Conservation (phyloP, 2,329 filamentous ascomycete genomes). For the Cladorrhinum sp. region DNA sequence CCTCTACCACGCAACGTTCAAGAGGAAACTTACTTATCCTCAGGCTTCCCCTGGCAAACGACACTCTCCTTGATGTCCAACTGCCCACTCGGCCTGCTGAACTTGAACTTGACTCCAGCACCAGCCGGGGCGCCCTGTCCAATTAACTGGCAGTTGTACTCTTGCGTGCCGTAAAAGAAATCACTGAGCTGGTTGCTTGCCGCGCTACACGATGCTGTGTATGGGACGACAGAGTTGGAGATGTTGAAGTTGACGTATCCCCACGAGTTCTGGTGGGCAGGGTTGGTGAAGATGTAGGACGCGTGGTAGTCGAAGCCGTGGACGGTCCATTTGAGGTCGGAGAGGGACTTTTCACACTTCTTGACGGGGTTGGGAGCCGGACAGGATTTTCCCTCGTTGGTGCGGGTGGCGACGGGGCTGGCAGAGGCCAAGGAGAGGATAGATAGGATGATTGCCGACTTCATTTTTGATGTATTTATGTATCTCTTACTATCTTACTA, state of each 20-base stretch:
- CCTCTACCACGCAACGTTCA: background rate
- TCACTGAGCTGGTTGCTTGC: conserved; percentile 34
- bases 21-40: conserved; percentile 24
- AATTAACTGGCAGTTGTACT: conserved; percentile 41
- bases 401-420: background rate
- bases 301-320: conserved; percentile 46
- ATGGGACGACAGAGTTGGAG: conserved; percentile 42
- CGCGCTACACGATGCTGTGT: conserved; percentile 38
- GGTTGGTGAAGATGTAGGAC: conserved; percentile 48
- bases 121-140: conserved; percentile 26
- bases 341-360: background rate
- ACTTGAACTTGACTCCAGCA: conserved; percentile 40
- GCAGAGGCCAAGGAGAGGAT: background rate
- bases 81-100: conserved; percentile 34
- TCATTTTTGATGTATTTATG: background rate
- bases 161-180: conserved; percentile 48
- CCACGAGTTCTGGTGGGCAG: conserved; percentile 48
- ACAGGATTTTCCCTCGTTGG: background rate
- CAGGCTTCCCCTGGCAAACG: conserved; percentile 37
- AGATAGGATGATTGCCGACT: background rate
- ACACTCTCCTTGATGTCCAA: conserved; percentile 48
- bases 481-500: too few relatives aligned
- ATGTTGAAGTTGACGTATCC: conserved; percentile 50
- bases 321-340: conserved; percentile 38
- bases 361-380: background rate